Evolutionary conservation across 768 basidiomycete species (phyloP).

Genomic region (Tylopilus sp.): DNA sequence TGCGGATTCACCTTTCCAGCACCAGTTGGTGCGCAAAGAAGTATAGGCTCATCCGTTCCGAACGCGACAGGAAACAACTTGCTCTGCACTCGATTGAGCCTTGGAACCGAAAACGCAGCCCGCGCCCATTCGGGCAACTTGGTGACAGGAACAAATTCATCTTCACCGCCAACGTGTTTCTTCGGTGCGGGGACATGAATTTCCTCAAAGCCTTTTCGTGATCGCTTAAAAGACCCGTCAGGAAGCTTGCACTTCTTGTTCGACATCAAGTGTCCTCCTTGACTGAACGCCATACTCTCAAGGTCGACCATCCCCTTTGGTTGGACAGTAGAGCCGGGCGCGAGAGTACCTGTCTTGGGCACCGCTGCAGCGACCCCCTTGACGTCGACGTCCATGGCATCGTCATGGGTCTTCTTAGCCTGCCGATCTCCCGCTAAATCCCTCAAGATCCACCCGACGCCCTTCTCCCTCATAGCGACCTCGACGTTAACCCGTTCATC

Average conservation of each 20-base stretch:
- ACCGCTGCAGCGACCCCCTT: conserved; percentile 43
- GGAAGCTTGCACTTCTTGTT: conserved; percentile 99
- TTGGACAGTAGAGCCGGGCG: conserved; percentile 82
- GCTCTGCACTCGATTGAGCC: conserved; percentile 89
- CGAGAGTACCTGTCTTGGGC: conserved; percentile 82
- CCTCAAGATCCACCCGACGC: conserved; percentile 91
- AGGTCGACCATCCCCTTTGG: conserved; percentile 86
- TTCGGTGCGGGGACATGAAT: conserved; percentile 96
- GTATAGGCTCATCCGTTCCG: conserved; percentile 89
- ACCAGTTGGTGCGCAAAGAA: conserved; percentile 97
- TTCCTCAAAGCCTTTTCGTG: conserved; percentile 96
- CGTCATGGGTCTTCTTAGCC: conserved; percentile 43
- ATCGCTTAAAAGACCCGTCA: conserved; percentile 95
- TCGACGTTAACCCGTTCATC: conserved; percentile 91
- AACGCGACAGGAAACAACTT: conserved; percentile 92
- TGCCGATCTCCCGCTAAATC: conserved; percentile 83
- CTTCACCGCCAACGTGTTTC: conserved; percentile 56
- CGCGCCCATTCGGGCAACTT: conserved; percentile 84
- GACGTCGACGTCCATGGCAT: conserved; percentile 81
- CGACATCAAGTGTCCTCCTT: conserved; percentile 96
- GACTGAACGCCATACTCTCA: conserved; percentile 92
- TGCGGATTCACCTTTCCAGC: conserved; percentile 83
- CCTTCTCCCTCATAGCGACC: conserved; percentile 97
- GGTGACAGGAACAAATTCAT: conserved; percentile 69
- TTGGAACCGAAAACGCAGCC: conserved; percentile 77